Conservation (phyloP, 1,284 basidiomycete genomes). For the Gymnopus androsaceus region DNA sequence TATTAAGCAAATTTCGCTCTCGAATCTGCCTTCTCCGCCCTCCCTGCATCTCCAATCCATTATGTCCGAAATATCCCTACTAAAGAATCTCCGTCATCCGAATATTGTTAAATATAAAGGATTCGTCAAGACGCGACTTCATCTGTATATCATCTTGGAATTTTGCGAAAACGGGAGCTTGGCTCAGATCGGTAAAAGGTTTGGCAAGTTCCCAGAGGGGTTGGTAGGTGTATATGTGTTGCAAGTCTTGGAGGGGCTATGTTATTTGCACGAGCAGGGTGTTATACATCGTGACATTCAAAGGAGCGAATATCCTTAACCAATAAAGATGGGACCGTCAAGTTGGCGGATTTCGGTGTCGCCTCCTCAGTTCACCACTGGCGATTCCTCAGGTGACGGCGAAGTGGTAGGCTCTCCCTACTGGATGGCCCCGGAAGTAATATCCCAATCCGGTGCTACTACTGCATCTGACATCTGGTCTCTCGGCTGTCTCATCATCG, state of each 20-base stretch:
- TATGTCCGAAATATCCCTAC: constrained; percentile 51
- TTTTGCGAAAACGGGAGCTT: constrained; percentile 98
- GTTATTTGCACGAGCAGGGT: constrained; percentile 96
- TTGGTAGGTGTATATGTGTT: constrained; percentile 93
- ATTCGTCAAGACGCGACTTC: constrained; percentile 93
- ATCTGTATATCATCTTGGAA: constrained; percentile 96
- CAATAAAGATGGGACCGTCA: constrained; percentile 97
- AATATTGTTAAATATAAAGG: constrained; percentile 99
- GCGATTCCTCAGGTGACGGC: constrained; percentile 78
- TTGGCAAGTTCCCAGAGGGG: constrained; percentile 97
- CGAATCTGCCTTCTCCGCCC: constrained; percentile 92
- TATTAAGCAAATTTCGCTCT: constrained; percentile 92
- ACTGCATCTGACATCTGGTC: constrained; percentile 98
- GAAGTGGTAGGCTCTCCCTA: constrained; percentile 84
- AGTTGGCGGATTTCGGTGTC: constrained; percentile 94
- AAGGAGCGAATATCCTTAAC: constrained; percentile 97
- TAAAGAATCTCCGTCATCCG: constrained; percentile 46
- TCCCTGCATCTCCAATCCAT: constrained; percentile 93
- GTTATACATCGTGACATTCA: constrained; percentile 99
- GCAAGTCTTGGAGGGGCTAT: constrained; percentile 89
- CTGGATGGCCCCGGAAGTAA: constrained; percentile 94
- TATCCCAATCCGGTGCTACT: constrained; percentile 95
- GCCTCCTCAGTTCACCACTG: constrained; percentile 68
- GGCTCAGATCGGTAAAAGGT: constrained; percentile 93
- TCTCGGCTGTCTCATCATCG: constrained; percentile 96